These are phyloP conservation scores for Neurospora sp. DNA, from an alignment of 495 filamentous ascomycete species.

Conservation along the genomic window DNA sequence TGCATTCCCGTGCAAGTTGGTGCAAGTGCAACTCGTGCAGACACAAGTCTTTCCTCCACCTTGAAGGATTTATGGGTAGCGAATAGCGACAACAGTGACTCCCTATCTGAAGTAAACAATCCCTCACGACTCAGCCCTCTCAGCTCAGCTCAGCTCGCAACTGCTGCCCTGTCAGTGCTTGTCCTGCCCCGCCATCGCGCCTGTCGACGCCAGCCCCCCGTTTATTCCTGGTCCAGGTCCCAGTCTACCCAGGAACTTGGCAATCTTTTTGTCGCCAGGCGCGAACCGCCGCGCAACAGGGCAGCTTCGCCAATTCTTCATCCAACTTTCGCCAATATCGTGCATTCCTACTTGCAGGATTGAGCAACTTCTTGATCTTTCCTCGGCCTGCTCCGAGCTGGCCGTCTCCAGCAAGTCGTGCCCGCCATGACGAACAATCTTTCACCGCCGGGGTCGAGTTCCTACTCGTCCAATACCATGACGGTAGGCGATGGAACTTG, in stretches of 20 bases:
- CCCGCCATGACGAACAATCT: conserved; percentile 47
- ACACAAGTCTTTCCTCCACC: not conserved
- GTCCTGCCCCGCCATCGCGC: not conserved
- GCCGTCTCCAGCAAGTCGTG: conserved; percentile 4
- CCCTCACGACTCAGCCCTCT: not conserved
- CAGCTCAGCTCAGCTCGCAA: not conserved
- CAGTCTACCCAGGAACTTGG: not conserved
- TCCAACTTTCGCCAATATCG: not conserved
- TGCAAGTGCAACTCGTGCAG: not conserved
- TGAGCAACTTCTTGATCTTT: not conserved
- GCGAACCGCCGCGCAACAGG: not conserved
- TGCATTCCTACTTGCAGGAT: not conserved
- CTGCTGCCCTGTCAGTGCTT: not conserved
- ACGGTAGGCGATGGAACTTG: conserved; percentile 88
- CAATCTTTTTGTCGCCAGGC: not conserved
- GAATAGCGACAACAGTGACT: not conserved
- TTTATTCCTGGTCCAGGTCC: not conserved
- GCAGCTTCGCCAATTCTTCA: not conserved
- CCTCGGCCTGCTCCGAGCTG: conserved; percentile 7
- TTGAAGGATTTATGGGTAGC: not conserved
- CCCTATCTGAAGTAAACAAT: not conserved
- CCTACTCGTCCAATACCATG: conserved; percentile 73
- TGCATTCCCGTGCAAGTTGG: not conserved
- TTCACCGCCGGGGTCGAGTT: conserved; percentile 69
- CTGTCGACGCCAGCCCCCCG: not conserved